Conservation (phyloP, 768 basidiomycete genomes). For the Tremella fuciformis region DNA sequence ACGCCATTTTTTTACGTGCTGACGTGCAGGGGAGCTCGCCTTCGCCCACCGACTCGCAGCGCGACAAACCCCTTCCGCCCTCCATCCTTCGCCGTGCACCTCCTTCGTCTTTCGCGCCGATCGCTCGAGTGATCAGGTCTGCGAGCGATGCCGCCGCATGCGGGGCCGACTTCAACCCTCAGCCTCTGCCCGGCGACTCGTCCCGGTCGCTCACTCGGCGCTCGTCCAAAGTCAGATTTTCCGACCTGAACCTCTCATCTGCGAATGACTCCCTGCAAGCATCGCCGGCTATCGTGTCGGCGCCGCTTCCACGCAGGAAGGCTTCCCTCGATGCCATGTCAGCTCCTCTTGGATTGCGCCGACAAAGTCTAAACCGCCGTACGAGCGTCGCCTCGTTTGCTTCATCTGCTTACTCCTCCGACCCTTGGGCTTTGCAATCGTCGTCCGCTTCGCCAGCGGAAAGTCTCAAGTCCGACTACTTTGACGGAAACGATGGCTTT, state of each 20-base stretch:
- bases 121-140: neutral
- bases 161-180: constrained; percentile 1
- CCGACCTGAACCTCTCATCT: neutral
- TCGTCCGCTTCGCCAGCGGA: neutral
- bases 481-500: neutral
- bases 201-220: neutral
- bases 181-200: neutral
- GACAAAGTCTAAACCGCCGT: neutral
- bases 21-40: neutral
- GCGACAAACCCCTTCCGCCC: neutral
- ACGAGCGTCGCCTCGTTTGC: constrained; percentile 2
- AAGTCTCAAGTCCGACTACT: neutral
- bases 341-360: neutral
- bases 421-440: constrained; percentile 1
- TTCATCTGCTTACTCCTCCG: neutral
- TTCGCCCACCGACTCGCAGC: neutral
- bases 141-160: neutral
- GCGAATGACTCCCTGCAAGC: neutral
- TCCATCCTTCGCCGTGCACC: constrained; percentile 8
- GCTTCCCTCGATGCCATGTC: neutral
- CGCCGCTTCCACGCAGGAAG: too few species aligned
- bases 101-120: neutral
- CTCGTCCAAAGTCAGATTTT: constrained; percentile 2
- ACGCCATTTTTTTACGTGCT: too few species aligned
- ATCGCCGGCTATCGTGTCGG: too few species aligned